A percentile compares a stretch with the other conserved stretches of the same genome.
These are phyloP conservation scores for Phaeotremella fagi DNA, from an alignment of 768 basidiomycete genomes.

Conservation along the genomic window DNA sequence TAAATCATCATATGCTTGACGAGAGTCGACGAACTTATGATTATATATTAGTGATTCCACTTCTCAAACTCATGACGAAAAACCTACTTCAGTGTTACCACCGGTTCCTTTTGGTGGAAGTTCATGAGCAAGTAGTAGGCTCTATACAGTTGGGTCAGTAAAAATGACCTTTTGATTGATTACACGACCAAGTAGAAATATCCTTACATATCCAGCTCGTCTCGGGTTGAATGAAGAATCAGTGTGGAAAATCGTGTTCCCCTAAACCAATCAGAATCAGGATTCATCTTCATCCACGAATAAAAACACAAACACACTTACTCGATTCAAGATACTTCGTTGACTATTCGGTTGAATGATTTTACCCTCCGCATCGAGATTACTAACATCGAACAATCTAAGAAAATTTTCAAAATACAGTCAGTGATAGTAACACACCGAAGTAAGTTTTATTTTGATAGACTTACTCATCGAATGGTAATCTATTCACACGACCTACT, in stretches of 20 bases:
- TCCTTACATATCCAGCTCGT: slow-evolving; percentile 16
- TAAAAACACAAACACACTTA: neutral
- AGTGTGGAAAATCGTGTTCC: slow-evolving; percentile 20
- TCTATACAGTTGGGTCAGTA: neutral
- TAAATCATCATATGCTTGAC: slow-evolving; percentile 14
- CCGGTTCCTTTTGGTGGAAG: slow-evolving; percentile 10
- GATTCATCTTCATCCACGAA: neutral
- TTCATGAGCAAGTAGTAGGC: slow-evolving; percentile 10
- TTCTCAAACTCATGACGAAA: neutral
- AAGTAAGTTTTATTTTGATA: neutral
- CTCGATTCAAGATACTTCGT: slow-evolving; percentile 6
- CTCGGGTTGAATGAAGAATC: slow-evolving; percentile 18
- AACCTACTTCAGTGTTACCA: slow-evolving; percentile 12
- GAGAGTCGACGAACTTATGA: slow-evolving; percentile 16
- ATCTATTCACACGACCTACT: slow-evolving; percentile 12
- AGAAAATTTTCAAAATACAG: neutral
- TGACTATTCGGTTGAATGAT: slow-evolving; percentile 13
- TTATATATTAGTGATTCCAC: neutral
- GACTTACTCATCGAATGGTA: slow-evolving; percentile 19
- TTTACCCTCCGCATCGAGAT: slow-evolving; percentile 17
- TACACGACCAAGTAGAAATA: neutral
- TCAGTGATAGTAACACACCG: too few relatives aligned
- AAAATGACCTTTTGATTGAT: too few relatives aligned
- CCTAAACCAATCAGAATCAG: neutral
- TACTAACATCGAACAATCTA: slow-evolving; percentile 24